Evolutionary conservation across 805 yeast species (phyloP).

Genomic region (Saccharomycopsis sp.): DNA sequence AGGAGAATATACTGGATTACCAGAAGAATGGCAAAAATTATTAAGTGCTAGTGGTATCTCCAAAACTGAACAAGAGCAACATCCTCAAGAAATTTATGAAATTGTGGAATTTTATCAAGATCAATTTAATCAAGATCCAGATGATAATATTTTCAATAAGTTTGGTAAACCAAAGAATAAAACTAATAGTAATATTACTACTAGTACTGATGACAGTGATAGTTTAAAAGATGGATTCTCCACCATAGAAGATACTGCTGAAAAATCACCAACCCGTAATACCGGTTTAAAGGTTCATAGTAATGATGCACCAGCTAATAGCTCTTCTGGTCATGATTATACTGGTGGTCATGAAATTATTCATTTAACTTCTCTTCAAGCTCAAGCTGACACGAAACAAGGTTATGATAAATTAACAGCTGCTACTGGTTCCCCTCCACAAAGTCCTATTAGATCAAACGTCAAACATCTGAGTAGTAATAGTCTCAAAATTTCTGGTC

Average conservation of each 20-base stretch:
- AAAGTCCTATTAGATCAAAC: no score
- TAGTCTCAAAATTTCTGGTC: conserved; percentile 4
- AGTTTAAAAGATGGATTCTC: no score
- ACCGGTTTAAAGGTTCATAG: background rate
- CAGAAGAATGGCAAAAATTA: conserved; percentile 83
- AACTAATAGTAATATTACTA: conserved; percentile 1
- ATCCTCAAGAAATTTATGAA: conserved; percentile 91
- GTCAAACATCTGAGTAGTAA: no score
- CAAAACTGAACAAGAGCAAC: conserved; percentile 75
- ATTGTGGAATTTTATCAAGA: conserved; percentile 80
- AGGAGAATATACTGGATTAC: conserved; percentile 87
- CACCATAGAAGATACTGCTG: background rate
- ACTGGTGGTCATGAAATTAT: conserved; percentile 16
- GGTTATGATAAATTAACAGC: background rate
- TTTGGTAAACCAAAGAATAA: conserved; percentile 22
- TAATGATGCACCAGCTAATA: conserved; percentile 2
- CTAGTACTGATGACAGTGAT: background rate
- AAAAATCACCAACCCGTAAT: background rate
- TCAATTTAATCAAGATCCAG: conserved; percentile 26
- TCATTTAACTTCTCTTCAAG: conserved; percentile 14
- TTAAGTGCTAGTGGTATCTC: conserved; percentile 82
- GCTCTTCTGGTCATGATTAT: conserved; percentile 9
- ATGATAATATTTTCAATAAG: conserved; percentile 36
- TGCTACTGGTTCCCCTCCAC: background rate
- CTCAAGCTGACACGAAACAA: conserved; percentile 4